A percentile compares a stretch with the other conserved stretches of the same genome.
Conservation (phyloP, 345 rosid species). For the Melaleuca quinquenervia region DNA sequence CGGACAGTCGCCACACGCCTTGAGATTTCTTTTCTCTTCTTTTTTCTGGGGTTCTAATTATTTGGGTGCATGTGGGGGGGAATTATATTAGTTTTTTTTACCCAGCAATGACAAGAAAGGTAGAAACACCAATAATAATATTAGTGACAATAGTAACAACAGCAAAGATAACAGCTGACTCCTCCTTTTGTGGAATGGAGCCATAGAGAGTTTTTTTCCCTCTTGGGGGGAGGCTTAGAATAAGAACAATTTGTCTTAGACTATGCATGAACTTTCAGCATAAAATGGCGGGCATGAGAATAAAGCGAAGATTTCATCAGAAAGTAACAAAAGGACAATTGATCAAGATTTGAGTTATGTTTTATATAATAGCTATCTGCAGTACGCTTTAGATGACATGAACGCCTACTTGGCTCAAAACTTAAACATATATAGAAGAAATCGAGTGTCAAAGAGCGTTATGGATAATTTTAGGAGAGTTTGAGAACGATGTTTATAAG, state of each 20-base stretch:
- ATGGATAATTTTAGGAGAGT: fast-evolving
- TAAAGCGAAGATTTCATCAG: background rate
- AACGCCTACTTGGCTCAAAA: background rate
- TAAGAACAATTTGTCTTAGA: background rate
- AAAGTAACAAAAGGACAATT: background rate
- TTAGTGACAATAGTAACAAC: background rate
- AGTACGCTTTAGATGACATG: background rate
- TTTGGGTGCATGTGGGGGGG: background rate
- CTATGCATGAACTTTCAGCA: background rate
- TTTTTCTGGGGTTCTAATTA: background rate
- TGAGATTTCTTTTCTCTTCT: background rate
- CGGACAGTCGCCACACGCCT: background rate
- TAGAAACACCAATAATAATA: background rate
- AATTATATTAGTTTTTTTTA: background rate
- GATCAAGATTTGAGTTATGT: background rate
- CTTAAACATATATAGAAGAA: background rate
- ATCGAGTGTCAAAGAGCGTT: background rate
- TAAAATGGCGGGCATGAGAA: background rate
- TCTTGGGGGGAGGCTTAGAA: background rate
- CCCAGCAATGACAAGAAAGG: background rate
- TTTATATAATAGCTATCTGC: background rate
- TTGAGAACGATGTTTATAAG: background rate
- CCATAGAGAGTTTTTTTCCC: background rate
- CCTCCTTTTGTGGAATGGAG: background rate
- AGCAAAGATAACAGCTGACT: background rate